Percentiles rank a stretch among this genome's conserved stretches.
phyloP scores from a whole-genome alignment of 352 stramenopile genomes.

The Globisporangium yorkense region DNA sequence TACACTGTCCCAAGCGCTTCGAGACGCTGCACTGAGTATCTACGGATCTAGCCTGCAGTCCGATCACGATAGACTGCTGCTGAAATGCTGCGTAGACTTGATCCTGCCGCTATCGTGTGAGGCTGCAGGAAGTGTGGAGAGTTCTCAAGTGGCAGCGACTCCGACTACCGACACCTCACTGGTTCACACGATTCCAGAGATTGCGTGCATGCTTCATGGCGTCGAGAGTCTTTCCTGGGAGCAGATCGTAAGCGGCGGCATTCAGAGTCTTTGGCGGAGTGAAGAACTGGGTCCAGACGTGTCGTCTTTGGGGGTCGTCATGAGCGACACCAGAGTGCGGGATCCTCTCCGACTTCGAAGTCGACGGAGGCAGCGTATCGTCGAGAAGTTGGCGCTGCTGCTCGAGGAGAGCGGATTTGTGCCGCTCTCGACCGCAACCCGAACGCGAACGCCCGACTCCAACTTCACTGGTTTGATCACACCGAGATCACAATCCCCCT shows the following conservation, averaged over 20 bases:
- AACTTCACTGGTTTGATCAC: background rate
- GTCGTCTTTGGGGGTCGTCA: background rate
- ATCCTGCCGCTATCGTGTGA: slow-evolving; percentile 3
- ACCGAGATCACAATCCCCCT: background rate
- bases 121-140: background rate
- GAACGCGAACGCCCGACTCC: background rate
- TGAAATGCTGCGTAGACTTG: slow-evolving; percentile 23
- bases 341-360: background rate
- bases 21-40: slow-evolving; percentile 18
- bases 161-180: background rate
- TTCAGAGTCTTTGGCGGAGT: slow-evolving; percentile 5
- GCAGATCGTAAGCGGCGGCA: slow-evolving; percentile 5
- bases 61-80: slow-evolving; percentile 16
- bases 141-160: background rate
- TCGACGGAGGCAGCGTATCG: slow-evolving; percentile 1
- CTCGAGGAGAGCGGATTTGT: slow-evolving; percentile 2
- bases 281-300: background rate
- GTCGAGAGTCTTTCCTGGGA: slow-evolving; percentile 18
- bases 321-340: background rate
- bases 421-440: background rate
- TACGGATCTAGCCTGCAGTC: slow-evolving; percentile 22
- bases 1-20: slow-evolving; percentile 2
- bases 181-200: slow-evolving; percentile 15
- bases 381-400: background rate
- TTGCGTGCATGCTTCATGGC: slow-evolving; percentile 7